Evolutionary conservation across 768 basidiomycete species (phyloP), one percentile per base, ranked within the genome.

Genomic region (Lentinula detonsa): DNA sequence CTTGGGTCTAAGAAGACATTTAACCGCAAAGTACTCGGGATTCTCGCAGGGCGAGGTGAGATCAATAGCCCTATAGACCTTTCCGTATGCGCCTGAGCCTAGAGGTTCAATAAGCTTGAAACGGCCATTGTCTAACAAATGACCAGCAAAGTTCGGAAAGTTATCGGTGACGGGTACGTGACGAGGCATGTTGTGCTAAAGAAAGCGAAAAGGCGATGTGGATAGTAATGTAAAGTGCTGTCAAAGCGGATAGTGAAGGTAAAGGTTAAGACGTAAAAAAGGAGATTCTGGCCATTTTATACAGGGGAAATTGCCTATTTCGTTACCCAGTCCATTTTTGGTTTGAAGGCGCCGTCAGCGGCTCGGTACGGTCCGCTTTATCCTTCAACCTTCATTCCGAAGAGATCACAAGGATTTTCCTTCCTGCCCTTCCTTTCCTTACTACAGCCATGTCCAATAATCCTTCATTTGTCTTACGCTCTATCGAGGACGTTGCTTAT

Each of bases 1-100:
- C 13, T 78, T 78, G n/a, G 74, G 73, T 65, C 82, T 84, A 66
- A 81, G 77, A 54, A 93, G 78, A 69, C 90, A 91, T 71, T 94
- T 94, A 72, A 93, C 81, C 53, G 91, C 90, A 65, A 82, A 85
- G 70, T 78, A 80, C 50, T 69, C 67, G 15, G 74, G 78, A 55
- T 70, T 69, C 46, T 76, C 67, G 18, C 65, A 69, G 34, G 75
- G 72, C 55, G 75, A 75, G 35, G 71, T 68, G 45, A 72, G 69
- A 69, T 90, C 85, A 54, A 85, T 69, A 33, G 88, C 91, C 57
- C 82, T 79, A 73, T 93, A 92, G 65, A 93, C 90, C 51, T 84
- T 81, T 61, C 90, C 89, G 61, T 89, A 91, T 9, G 88, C 84
- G 21, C 93, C 93, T 52, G 83, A 77, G 55, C 90, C 92, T 60